Evolutionary conservation across 176 grass and related monocot species (phyloP), one percentile per base, ranked within the genome.

Genomic region (Rhipidocladum racemiflorum): DNA sequence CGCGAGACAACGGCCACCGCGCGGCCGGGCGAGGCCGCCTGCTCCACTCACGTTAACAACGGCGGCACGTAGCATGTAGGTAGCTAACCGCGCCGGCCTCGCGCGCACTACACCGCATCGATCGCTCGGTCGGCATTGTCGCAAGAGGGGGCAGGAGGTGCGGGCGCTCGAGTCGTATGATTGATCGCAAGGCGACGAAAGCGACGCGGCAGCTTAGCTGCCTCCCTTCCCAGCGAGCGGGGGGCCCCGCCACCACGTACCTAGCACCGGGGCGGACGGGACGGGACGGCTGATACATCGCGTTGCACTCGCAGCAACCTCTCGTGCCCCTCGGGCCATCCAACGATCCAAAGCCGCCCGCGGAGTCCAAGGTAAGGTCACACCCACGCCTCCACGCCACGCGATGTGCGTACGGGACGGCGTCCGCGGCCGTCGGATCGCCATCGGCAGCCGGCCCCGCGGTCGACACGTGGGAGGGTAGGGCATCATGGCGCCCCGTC

Each of bases 311-410:
- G 70, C 48, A 53, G 29, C 9, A 24, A 63, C 28, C 34, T 25
- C 17, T 40, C 7, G 1, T 18, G 67, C 24, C 45, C 10, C 38
- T 1, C 68, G 85, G 85, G 57, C 77, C 84, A n/a, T n/a, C n/a
- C n/a, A n/a, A n/a, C n/a, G n/a, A 39, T 80, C 36, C 59, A 24
- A 14, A 1, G n/a, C n/a, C n/a, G n/a, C n/a, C n/a, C n/a, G n/a
- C n/a, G 39, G 18, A 12, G 44, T 83, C 60, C 71, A 21, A 75
- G 61, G 83, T 39, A 25, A 29, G 30, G 83, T 69, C 73, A 66
- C 81, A 14, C 72, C 2, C 43, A 21, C 70, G 46, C 70, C 45
- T 49, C 67, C 0, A 27, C 7, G 18, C 57, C 5, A 27, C 38
- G 39, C 1, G 20, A 59, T 2, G 55, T 1, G 1, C n/a, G 55